phyloP scores from a whole-genome alignment of 768 basidiomycete species.

The Tricholoma furcatifolium region DNA sequence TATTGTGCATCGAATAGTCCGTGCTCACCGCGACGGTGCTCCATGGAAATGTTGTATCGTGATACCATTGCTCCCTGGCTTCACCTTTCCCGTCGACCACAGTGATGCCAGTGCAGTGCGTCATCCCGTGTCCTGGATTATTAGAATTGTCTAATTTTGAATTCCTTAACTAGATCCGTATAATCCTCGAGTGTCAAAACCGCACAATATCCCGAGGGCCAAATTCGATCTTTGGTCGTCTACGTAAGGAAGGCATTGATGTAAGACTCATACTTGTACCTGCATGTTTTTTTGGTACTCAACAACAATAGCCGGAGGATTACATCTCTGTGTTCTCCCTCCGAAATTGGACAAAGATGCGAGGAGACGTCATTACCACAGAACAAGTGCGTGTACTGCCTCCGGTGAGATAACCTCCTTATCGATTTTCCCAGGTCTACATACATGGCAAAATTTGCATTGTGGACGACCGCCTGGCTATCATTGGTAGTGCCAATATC shows the following conservation, averaged over 20 bases:
- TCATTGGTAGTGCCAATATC: slow-evolving; percentile 96
- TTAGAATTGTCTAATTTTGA: neutral
- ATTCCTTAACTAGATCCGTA: slow-evolving; percentile 61
- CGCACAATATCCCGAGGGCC: slow-evolving; percentile 86
- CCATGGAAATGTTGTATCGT: slow-evolving; percentile 93
- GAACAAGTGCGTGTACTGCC: slow-evolving; percentile 62
- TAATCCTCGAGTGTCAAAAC: slow-evolving; percentile 95
- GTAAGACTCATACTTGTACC: slow-evolving; percentile 42
- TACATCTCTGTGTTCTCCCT: slow-evolving; percentile 91
- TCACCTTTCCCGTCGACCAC: slow-evolving; percentile 90
- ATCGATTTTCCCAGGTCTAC: slow-evolving; percentile 58
- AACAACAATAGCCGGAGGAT: slow-evolving; percentile 72
- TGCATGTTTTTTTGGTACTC: slow-evolving; percentile 8
- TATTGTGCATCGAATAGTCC: slow-evolving; percentile 85
- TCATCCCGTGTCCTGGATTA: slow-evolving; percentile 10
- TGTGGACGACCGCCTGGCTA: slow-evolving; percentile 91
- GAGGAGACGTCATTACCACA: slow-evolving; percentile 79
- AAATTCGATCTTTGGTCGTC: slow-evolving; percentile 83
- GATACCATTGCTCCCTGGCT: slow-evolving; percentile 91
- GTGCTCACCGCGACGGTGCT: slow-evolving; percentile 76
- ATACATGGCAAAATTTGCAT: slow-evolving; percentile 88
- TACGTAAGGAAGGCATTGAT: slow-evolving; percentile 86
- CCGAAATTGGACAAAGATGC: slow-evolving; percentile 91
- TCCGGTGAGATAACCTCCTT: neutral
- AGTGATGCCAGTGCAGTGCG: slow-evolving; percentile 88